Conservation (phyloP, 2,329 filamentous ascomycete genomes). For the Fusarium annulatum region DNA sequence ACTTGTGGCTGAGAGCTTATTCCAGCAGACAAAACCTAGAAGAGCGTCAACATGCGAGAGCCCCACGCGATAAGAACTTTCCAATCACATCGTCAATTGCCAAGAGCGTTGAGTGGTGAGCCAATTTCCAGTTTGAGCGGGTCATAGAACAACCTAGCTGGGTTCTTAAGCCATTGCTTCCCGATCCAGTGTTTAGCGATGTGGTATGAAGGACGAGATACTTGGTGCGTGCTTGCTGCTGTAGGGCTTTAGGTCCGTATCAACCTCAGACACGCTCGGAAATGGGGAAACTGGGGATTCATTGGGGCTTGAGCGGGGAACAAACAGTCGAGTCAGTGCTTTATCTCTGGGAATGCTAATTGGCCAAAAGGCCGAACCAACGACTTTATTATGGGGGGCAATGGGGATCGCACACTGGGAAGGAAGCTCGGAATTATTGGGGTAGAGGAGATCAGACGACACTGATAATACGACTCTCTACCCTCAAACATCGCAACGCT, state of each 20-base stretch:
- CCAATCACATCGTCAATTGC: not conserved
- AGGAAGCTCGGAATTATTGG: slow-evolving; percentile 1
- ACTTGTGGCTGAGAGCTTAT: no score
- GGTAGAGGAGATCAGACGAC: not conserved
- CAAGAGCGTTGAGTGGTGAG: not conserved
- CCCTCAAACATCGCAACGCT: no score
- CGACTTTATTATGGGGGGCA: not conserved
- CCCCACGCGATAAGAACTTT: not conserved
- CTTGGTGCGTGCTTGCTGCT: not conserved
- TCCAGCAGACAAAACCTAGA: no score
- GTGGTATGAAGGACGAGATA: not conserved
- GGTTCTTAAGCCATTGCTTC: not conserved
- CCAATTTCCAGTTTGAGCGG: not conserved
- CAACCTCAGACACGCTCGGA: no score
- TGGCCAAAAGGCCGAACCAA: fast-evolving
- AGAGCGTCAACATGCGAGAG: fast-evolving
- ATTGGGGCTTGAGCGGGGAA: not conserved
- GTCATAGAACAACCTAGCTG: no score
- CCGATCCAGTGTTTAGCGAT: not conserved
- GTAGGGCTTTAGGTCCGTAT: not conserved
- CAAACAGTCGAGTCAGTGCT: not conserved
- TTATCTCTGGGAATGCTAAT: not conserved
- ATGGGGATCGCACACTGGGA: not conserved
- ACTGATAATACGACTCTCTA: no score
- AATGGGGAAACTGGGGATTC: no score